Evolutionary conservation across 2,329 filamentous ascomycete genomes (phyloP), one percentile per base, ranked within the genome.

Genomic region (Gremmenia infestans): DNA sequence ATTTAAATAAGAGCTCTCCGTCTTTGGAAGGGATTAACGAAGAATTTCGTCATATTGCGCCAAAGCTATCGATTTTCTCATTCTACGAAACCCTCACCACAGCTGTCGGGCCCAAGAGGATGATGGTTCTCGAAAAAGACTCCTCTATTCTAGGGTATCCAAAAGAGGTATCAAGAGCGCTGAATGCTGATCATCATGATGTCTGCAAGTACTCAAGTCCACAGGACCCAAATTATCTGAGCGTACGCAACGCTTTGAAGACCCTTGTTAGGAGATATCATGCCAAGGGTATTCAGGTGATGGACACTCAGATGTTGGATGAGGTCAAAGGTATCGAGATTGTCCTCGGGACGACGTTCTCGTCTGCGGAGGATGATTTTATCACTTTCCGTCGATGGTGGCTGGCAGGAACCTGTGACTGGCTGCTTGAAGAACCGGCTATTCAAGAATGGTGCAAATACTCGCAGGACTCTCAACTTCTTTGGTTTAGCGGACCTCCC

Each of bases 1-100:
- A 78, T 25, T 60, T 79, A 2, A 61, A 64, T 11, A 63, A 63
- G 8, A 70, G 70, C 50, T 75, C 76, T 4, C 54, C 58, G 4
- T 57, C 68, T 0, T 51, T 78, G 8, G 59, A 70, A 46, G 64
- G 70, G 2, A 70, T 79, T 53, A 79, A 79, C 60, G 73, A 78
- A 3, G 62, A 71, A 32, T 80, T 79, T 58, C 72, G 72, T 0
- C 70, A 76, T 48, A 62, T 72, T 56, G 70, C 71, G 0, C 59
- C 64, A 3, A 67, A 68, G 23, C 40, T 74, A 3, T 53, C 67
- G 3, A 68, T 74, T 2, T 66, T 68, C 48, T 78, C 76, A 0
- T 79, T 79, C 58, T 78, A 77, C 58, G 77, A 79, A 59, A 78
- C 74, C 0, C 60, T 70, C 19, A 64, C 64, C 15, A 65, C 67